These are phyloP conservation scores for Babesia ovis DNA, from an alignment of 169 alveolate species.

Conservation along the genomic window DNA sequence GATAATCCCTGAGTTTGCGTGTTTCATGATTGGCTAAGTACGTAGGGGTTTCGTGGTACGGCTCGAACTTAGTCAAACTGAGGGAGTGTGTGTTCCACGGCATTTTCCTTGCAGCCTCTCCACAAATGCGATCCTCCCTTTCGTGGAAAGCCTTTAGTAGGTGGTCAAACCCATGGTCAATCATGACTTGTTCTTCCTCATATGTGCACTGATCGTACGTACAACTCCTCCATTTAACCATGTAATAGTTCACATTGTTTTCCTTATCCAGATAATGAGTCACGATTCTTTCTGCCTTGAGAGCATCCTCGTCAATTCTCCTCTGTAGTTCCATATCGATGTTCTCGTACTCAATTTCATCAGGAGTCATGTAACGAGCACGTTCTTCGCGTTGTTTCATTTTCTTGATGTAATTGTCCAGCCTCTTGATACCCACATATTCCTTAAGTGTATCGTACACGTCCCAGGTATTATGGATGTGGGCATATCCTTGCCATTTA, in stretches of 20 bases:
- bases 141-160: constrained; percentile 77
- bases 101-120: constrained; percentile 70
- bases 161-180: constrained; percentile 79
- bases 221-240: constrained; percentile 89
- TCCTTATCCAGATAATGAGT: constrained; percentile 68
- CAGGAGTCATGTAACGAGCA: constrained; percentile 83
- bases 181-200: constrained; percentile 82
- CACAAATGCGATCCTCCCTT: constrained; percentile 79
- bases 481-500: constrained; percentile 89
- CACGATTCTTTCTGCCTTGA: constrained; percentile 85
- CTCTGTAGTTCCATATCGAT: constrained; percentile 83
- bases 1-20: constrained; percentile 89
- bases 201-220: constrained; percentile 90
- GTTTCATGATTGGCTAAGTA: constrained; percentile 73
- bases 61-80: constrained; percentile 85
- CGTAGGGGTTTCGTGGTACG: constrained; percentile 85
- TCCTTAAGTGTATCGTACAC: constrained; percentile 78
- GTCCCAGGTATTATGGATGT: constrained; percentile 88
- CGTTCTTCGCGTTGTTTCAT: constrained; percentile 75
- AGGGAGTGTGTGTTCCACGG: constrained; percentile 82
- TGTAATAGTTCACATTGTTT: constrained; percentile 59
- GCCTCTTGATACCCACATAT: constrained; percentile 80
- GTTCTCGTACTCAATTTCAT: constrained; percentile 88
- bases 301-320: constrained; percentile 88
- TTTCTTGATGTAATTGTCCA: constrained; percentile 84